These are phyloP conservation scores for Hericium erinaceus DNA, from an alignment of 768 basidiomycete genomes.

Conservation along the genomic window DNA sequence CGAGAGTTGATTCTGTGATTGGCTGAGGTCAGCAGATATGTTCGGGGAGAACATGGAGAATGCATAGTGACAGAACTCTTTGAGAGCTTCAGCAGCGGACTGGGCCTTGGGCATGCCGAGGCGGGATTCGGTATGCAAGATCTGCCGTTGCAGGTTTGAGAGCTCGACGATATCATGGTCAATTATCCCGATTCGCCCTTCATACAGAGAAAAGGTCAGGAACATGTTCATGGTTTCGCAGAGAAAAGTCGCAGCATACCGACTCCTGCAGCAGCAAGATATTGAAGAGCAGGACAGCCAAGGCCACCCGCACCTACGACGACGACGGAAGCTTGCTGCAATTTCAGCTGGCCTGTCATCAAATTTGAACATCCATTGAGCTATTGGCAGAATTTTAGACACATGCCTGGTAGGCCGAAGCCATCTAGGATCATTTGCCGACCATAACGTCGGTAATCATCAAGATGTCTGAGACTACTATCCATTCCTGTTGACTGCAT, in stretches of 20 bases:
- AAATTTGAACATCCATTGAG: conserved; percentile 3
- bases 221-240: conserved; percentile 1
- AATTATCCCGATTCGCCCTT: conserved; percentile 78
- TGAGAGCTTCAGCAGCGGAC: conserved; percentile 66
- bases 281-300: conserved; percentile 92
- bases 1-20: conserved; percentile 64
- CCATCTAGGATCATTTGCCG: conserved; percentile 92
- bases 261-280: conserved; percentile 86
- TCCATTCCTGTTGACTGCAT: too few species aligned
- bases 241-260: conserved; percentile 39
- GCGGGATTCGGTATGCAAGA: conserved; percentile 68
- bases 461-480: conserved; percentile 20
- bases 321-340: conserved; percentile 65
- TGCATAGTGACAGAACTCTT: conserved; percentile 35
- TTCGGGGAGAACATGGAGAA: conserved; percentile 3
- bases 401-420: conserved; percentile 74
- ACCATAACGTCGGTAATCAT: conserved; percentile 87
- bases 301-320: conserved; percentile 95
- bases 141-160: conserved; percentile 88
- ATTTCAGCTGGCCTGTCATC: conserved; percentile 67
- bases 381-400: not conserved
- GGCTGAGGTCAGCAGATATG: conserved; percentile 1
- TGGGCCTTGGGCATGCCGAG: conserved; percentile 75
- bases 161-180: conserved; percentile 85
- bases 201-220: not conserved